Conservation (phyloP, 2,329 filamentous ascomycete genomes). For the Cercospora zeina region DNA sequence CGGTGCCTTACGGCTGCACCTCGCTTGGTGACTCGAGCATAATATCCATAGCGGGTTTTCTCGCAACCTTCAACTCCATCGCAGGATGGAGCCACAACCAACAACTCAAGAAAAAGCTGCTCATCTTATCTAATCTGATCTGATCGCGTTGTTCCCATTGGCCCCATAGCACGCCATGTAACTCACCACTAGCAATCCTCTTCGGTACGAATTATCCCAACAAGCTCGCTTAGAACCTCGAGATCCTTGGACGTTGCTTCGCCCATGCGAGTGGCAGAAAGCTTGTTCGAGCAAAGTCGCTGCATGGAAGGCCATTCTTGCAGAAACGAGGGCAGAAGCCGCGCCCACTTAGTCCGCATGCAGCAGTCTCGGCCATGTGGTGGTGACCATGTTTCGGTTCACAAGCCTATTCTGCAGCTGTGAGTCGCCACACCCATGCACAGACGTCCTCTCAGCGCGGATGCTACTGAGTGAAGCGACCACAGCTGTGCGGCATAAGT, state of each 20-base stretch:
- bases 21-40: not conserved
- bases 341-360: not conserved
- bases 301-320: constrained; percentile 4
- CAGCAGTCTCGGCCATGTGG: constrained; percentile 8
- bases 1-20: not conserved
- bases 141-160: not conserved
- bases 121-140: constrained; percentile 12
- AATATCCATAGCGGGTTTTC: not conserved
- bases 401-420: constrained; percentile 6
- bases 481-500: not conserved
- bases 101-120: not conserved
- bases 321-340: not conserved
- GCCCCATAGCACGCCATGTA: not conserved
- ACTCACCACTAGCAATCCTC: not conserved
- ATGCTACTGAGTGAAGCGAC: constrained; percentile 6
- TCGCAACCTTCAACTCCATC: constrained; percentile 5
- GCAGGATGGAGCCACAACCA: constrained; percentile 3
- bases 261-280: constrained; percentile 2
- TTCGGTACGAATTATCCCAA: constrained; percentile 8
- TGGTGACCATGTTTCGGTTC: constrained; percentile 1
- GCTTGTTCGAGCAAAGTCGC: constrained; percentile 2
- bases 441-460: constrained; percentile 1
- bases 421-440: constrained; percentile 1
- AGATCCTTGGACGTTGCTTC: constrained; percentile 10
- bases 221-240: constrained; percentile 3